Conservation (phyloP, 352 stramenopile genomes). For the Peronospora tabacina region DNA sequence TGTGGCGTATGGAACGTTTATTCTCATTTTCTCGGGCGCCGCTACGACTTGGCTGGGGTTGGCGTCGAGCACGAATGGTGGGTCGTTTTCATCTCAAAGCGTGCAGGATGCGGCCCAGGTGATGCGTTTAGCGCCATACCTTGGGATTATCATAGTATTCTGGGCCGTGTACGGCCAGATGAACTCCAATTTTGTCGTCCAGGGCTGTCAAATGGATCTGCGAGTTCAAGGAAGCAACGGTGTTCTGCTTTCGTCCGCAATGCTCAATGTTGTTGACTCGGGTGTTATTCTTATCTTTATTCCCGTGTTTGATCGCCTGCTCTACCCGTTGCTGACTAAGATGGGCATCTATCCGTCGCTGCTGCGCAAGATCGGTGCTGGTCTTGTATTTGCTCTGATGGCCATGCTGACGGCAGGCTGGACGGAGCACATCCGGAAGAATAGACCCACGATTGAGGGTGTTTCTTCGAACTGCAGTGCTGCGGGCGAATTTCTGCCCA, state of each 20-base stretch:
- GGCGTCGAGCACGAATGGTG: constrained; percentile 42
- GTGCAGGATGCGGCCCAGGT: constrained; percentile 75
- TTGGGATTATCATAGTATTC: constrained; percentile 82
- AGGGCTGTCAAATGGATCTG: constrained; percentile 89
- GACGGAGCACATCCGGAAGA: constrained; percentile 72
- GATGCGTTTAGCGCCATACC: constrained; percentile 66
- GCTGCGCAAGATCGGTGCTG: constrained; percentile 83
- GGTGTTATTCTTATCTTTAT: constrained; percentile 88
- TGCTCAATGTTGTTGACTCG: constrained; percentile 84
- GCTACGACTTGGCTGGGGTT: constrained; percentile 54
- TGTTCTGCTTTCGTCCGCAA: constrained; percentile 75
- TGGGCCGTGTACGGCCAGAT: constrained; percentile 82
- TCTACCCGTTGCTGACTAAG: constrained; percentile 70
- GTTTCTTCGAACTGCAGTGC: constrained; percentile 72
- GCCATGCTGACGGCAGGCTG: constrained; percentile 63
- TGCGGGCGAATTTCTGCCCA: constrained; percentile 48
- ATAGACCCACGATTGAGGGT: constrained; percentile 34
- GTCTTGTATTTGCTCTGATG: constrained; percentile 72
- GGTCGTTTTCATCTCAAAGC: constrained; percentile 44
- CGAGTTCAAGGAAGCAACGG: constrained; percentile 35
- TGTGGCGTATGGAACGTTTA: constrained; percentile 61
- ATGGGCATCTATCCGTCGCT: constrained; percentile 69
- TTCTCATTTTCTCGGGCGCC: constrained; percentile 56
- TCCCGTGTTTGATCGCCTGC: constrained; percentile 73
- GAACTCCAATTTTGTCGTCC: constrained; percentile 77